Conservation (phyloP, 371 early-diverging fungal species). For the Rhizopus delemar region DNA sequence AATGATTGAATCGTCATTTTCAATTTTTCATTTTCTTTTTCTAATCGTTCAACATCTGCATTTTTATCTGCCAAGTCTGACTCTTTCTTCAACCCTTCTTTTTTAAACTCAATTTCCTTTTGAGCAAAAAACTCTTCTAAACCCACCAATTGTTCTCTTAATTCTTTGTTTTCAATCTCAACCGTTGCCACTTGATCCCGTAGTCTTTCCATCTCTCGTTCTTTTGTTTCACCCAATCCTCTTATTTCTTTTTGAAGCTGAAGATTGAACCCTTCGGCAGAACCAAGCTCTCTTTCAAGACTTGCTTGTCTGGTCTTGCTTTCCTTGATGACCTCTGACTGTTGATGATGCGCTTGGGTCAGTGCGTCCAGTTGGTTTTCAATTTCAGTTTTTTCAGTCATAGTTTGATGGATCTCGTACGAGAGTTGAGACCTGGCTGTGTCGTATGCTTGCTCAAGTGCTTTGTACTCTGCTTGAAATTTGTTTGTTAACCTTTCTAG, state of each 20-base stretch:
- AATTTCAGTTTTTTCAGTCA: slow-evolving; percentile 7
- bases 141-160: slow-evolving; percentile 9
- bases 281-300: not conserved
- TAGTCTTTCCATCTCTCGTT: not conserved
- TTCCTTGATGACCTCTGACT: no score
- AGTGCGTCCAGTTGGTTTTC: slow-evolving; percentile 1
- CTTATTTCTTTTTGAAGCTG: slow-evolving; percentile 7
- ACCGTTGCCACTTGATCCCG: not conserved
- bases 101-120: slow-evolving; percentile 1
- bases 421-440: not conserved
- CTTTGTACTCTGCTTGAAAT: not conserved
- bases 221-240: slow-evolving; percentile 1
- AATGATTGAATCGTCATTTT: slow-evolving; percentile 10
- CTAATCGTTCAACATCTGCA: slow-evolving; percentile 8
- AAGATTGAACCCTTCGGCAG: not conserved
- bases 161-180: slow-evolving; percentile 4
- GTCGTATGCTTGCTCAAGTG: not conserved
- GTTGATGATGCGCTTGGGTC: not conserved
- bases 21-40: slow-evolving; percentile 14
- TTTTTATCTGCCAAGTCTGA: not conserved
- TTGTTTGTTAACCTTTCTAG: no score
- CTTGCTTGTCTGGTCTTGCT: no score
- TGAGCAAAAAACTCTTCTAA: slow-evolving; percentile 9
- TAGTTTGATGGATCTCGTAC: not conserved
- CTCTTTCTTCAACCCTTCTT: slow-evolving; percentile 13